phyloP scores from a whole-genome alignment of 2,329 filamentous ascomycete genomes.

The Pestalotiopsis fici region DNA sequence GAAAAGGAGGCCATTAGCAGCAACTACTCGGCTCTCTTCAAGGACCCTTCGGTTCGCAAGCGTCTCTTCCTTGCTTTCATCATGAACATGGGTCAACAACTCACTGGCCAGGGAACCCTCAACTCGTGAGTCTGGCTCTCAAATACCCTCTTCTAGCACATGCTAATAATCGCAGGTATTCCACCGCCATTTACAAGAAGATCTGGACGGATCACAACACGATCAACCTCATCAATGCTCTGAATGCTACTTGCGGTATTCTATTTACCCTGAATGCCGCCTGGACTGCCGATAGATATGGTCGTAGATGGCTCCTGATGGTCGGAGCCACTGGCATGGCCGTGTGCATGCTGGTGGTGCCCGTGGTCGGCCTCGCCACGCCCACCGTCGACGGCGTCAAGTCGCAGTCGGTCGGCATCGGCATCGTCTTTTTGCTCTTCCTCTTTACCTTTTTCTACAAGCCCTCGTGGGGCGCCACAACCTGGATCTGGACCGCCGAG shows the following conservation, averaged over 20 bases:
- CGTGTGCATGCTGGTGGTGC: conserved; percentile 68
- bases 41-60: conserved; percentile 68
- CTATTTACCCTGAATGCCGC: conserved; percentile 73
- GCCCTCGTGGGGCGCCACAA: conserved; percentile 68
- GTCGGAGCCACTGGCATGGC: conserved; percentile 70
- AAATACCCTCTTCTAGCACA: neutral
- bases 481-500: conserved; percentile 72
- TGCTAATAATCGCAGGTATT: conserved; percentile 51
- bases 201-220: conserved; percentile 60
- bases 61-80: conserved; percentile 65
- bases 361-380: conserved; percentile 46
- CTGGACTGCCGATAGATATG: conserved; percentile 73
- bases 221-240: conserved; percentile 73
- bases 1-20: conserved; percentile 69
- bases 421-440: conserved; percentile 70
- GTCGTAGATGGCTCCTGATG: conserved; percentile 70
- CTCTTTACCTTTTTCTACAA: conserved; percentile 70
- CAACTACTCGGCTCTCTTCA: conserved; percentile 68
- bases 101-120: conserved; percentile 72
- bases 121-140: conserved; percentile 41
- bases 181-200: conserved; percentile 73
- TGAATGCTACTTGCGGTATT: conserved; percentile 74
- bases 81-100: conserved; percentile 71
- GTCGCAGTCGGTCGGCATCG: conserved; percentile 60
- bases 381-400: conserved; percentile 57